Evolutionary conservation across 1,284 basidiomycete genomes (phyloP).

Genomic region (Irpex rosettiformis): DNA sequence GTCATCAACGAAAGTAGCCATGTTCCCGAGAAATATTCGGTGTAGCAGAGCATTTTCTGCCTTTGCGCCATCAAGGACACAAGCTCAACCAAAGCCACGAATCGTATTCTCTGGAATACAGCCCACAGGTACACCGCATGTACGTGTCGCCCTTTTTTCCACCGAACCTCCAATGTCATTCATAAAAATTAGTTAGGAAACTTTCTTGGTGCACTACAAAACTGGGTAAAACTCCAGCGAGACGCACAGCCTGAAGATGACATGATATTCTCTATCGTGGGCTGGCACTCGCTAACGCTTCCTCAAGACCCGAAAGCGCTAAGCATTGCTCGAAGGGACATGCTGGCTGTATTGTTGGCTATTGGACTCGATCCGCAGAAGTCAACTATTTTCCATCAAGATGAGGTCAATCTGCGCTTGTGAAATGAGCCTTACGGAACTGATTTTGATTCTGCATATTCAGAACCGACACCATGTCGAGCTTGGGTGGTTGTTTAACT

Average conservation of each 20-base stretch:
- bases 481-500: constrained; percentile 90
- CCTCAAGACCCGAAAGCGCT: constrained; percentile 78
- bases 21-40: background rate
- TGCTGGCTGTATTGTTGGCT: constrained; percentile 83
- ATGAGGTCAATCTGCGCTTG: too few species aligned
- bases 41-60: background rate
- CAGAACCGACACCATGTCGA: constrained; percentile 86
- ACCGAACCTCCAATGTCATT: background rate
- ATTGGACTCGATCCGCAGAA: constrained; percentile 81
- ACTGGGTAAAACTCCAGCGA: constrained; percentile 83
- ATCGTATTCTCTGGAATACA: constrained; percentile 82
- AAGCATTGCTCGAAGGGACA: constrained; percentile 63
- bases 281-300: constrained; percentile 90
- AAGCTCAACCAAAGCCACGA: constrained; percentile 15
- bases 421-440: too few species aligned
- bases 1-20: background rate
- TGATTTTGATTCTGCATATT: background rate
- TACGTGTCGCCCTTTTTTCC: constrained; percentile 34
- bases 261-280: constrained; percentile 85
- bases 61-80: background rate
- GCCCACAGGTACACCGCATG: constrained; percentile 85
- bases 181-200: constrained; percentile 73
- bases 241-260: constrained; percentile 55
- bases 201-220: constrained; percentile 85
- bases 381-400: constrained; percentile 85